Evolutionary conservation across 1,139 yeast species (phyloP), one percentile per base, ranked within the genome.

Genomic region (Magnusiomyces starmeri): DNA sequence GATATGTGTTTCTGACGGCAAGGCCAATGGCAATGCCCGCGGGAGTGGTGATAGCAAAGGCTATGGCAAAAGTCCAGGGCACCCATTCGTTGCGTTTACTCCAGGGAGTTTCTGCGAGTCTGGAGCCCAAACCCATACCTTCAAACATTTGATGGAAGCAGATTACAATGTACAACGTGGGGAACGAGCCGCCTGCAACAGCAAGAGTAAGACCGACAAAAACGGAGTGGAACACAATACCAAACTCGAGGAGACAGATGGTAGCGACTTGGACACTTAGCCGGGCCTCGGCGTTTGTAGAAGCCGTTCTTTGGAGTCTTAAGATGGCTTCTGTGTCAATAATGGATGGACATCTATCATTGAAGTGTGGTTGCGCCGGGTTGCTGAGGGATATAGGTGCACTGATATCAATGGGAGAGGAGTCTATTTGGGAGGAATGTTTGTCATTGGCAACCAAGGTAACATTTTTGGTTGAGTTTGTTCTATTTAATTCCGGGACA

Each of bases 91-190:
- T 77, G 25, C 69, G 67, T 7, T 68, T 58, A 16, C 71, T 71
- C 57, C 61, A 60, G 43, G 76, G 70, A 10, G 84, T 78, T 29
- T 79, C 77, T 8, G 94, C 86, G 53, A 87, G 75, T 70, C 95
- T 77, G 18, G 94, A 77, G 55, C 96, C 95, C 62, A 87, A 74
- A 65, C 95, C 96, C 52, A 86, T 75, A 58, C 95, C 95, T 74
- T 88, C 95, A 66, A 88, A 85, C 72, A 83, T 75, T 52, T 52
- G 94, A 67, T 85, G 95, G 77, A 85, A 85, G 6, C 83, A 81
- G 53, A 85, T 67, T 25, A 85, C 95, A 59, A 83, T 75, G 67
- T 83, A 85, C 53, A 85, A 72, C 9, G 85, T 77, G 53, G 72
- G 76, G 64, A 85, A 85, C 22, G 35, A 27, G 64, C 84, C 92